A percentile compares a stretch with the other conserved stretches of the same genome.
These are phyloP conservation scores for Cercophora newfieldiana DNA, from an alignment of 495 filamentous ascomycete species.

Conservation along the genomic window DNA sequence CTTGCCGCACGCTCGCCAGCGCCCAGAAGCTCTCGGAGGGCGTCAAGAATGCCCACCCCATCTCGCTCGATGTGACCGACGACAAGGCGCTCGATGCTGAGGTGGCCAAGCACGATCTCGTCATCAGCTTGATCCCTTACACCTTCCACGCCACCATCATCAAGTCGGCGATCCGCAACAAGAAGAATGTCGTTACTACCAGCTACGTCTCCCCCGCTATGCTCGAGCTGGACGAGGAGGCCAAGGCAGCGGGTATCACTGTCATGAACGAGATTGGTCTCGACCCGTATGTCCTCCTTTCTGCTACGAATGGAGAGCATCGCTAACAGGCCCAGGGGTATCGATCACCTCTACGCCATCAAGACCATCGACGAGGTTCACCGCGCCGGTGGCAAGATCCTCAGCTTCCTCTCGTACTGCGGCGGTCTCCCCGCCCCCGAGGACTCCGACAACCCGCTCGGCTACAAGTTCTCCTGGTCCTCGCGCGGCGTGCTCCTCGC, in stretches of 20 bases:
- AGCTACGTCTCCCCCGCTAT: conserved; percentile 91
- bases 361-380: conserved; percentile 87
- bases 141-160: conserved; percentile 88
- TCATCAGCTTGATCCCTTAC: conserved; percentile 87
- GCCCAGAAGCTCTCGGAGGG: conserved; percentile 74
- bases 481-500: conserved; percentile 86
- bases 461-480: conserved; percentile 91
- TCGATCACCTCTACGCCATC: conserved; percentile 85
- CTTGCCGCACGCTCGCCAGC: conserved; percentile 79
- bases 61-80: conserved; percentile 81
- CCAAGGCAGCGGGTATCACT: conserved; percentile 91
- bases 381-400: conserved; percentile 80
- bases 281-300: conserved; percentile 22
- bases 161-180: conserved; percentile 88
- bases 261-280: conserved; percentile 98
- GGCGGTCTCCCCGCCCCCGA: conserved; percentile 72
- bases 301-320: background rate
- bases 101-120: conserved; percentile 74
- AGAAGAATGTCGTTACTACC: conserved; percentile 97
- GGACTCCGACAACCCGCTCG: conserved; percentile 83
- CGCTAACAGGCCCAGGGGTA: conserved; percentile 26
- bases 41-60: conserved; percentile 67
- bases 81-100: conserved; percentile 72
- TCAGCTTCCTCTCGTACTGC: conserved; percentile 82
- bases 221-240: conserved; percentile 77